Conservation (phyloP, 164 flowering plant genomes). For the Santalum album region DNA sequence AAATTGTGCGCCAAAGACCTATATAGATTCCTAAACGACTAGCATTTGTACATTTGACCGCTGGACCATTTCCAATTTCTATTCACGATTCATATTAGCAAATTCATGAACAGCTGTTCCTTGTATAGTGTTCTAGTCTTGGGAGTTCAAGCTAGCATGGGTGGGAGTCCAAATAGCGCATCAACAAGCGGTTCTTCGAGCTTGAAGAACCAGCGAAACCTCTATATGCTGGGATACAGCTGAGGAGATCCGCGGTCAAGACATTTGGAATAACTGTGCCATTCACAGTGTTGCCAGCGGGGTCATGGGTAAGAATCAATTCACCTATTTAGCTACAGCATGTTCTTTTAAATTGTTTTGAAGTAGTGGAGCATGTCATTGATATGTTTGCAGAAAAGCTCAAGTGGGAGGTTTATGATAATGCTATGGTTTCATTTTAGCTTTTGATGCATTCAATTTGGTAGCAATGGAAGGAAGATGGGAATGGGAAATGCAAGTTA, state of each 20-base stretch:
- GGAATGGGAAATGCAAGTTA: no score
- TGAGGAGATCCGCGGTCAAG: slow-evolving; percentile 89
- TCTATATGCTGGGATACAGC: slow-evolving; percentile 61
- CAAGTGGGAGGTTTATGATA: no score
- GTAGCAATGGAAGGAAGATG: no score
- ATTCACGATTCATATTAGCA: neutral
- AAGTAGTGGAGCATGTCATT: no score
- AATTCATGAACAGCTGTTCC: neutral
- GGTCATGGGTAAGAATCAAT: slow-evolving; percentile 61
- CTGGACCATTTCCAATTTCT: no score
- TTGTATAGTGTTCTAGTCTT: neutral
- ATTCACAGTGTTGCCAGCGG: slow-evolving; percentile 86
- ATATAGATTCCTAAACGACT: no score
- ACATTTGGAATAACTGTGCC: slow-evolving; percentile 86
- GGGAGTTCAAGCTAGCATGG: slow-evolving; percentile 14
- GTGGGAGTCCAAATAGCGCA: slow-evolving; percentile 18
- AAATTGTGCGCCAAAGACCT: no score
- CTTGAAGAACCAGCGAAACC: slow-evolving; percentile 26
- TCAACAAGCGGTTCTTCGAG: slow-evolving; percentile 17
- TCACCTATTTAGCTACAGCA: neutral
- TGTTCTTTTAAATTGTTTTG: neutral
- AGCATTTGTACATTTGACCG: no score
- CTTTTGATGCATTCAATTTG: no score
- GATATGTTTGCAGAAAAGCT: no score
- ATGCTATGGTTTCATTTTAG: no score